Evolutionary conservation across 2,329 filamentous ascomycete genomes (phyloP), one percentile per base, ranked within the genome.

Genomic region (Sporothrix protearum): DNA sequence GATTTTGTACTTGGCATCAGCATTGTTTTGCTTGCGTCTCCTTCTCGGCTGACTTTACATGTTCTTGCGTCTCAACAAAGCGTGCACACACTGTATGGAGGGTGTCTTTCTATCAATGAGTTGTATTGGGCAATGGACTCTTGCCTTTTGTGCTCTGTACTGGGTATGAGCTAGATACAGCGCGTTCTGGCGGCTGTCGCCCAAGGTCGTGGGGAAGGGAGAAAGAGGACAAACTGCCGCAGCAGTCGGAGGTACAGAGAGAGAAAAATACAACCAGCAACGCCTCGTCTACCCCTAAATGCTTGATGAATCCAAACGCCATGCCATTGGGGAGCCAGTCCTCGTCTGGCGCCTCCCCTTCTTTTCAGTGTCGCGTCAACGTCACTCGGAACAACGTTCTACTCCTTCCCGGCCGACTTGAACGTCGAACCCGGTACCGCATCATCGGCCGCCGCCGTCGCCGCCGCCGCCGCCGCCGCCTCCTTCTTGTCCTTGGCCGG

Each of bases 381-480:
- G 14, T 16, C 8, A n/a, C 9, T 39, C 30, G 30, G 12, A 42
- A n/a, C n/a, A 2, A 19, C n/a, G 6, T 25, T 28, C 39, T 22
- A 67, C 14, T 39, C 19, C 51, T 70, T 70, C 28, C 51, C 49
- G 1, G 47, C 61, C 45, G 30, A 53, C 57, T 36, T 22, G 64
- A 80, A 80, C 0, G 75, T 77, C 69, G 77, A 73, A 28, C 79
- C 79, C 0, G 79, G 78, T 59, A 73, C 73, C 33, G 69, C 68
- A 49, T 61, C 72, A 42, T 55, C 57, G 36, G 63, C 71, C 22
- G 53, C 55, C 45, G 25, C 22, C 68, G 42, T 69, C 28, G 61
- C 69, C 45, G 55, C 36, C n/a, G 63, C 71, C 22, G 53, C 55
- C 45, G 25, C 22, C 68, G 42, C 69, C 28, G 61, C 69, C 45